Evolutionary conservation across 1,139 yeast genomes (phyloP).

Genomic region (Protomyces inundatus): DNA sequence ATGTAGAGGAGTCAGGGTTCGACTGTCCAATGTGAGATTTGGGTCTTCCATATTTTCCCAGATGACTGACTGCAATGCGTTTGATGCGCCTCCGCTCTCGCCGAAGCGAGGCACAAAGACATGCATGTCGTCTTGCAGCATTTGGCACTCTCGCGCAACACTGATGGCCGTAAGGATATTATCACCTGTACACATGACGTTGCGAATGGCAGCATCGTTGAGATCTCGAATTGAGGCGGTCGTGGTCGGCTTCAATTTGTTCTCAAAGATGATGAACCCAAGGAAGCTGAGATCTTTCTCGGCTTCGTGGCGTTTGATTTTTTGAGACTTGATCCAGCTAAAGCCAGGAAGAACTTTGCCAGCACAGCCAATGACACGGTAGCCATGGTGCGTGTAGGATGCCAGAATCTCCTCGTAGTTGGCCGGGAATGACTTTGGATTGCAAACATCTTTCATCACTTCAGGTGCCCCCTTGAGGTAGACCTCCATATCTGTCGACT

Average conservation of each 20-base stretch:
- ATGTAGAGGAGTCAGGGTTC: conserved; percentile 51
- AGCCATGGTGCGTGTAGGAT: conserved; percentile 86
- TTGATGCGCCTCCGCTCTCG: conserved; percentile 27
- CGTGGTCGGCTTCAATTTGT: conserved; percentile 71
- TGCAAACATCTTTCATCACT: conserved; percentile 76
- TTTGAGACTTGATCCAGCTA: conserved; percentile 42
- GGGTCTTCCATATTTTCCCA: conserved; percentile 44
- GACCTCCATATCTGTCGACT: conserved; percentile 41
- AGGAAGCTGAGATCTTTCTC: conserved; percentile 66
- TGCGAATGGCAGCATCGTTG: conserved; percentile 63
- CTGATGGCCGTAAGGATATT: conserved; percentile 89
- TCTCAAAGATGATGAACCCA: conserved; percentile 90
- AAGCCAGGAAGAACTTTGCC: conserved; percentile 50
- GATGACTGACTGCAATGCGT: conserved; percentile 12
- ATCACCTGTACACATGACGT: conserved; percentile 97
- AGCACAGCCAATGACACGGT: conserved; percentile 92
- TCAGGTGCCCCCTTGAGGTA: conserved; percentile 97
- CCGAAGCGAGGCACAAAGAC: conserved; percentile 68
- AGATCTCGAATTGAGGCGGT: conserved; percentile 56
- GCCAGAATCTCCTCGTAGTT: conserved; percentile 70
- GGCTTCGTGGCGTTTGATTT: conserved; percentile 54
- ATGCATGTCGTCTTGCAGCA: conserved; percentile 47
- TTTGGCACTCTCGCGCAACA: conserved; percentile 79
- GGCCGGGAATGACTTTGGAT: conserved; percentile 61
- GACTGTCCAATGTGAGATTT: conserved; percentile 49